Evolutionary conservation across 164 flowering plant species (phyloP).

Genomic region (Stephania yunnanensis): DNA sequence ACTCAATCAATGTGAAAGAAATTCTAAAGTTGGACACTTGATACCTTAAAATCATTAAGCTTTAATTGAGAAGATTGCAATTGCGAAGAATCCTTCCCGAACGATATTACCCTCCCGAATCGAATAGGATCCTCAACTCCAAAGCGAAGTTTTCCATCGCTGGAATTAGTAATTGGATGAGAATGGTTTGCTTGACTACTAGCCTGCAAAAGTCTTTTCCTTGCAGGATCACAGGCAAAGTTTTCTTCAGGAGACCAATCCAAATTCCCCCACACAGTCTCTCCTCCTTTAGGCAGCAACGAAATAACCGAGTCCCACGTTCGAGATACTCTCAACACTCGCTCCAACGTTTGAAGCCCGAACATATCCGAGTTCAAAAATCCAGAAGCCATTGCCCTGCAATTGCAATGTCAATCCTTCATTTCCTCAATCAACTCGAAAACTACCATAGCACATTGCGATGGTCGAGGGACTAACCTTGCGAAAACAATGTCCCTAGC

Average conservation of each 20-base stretch:
- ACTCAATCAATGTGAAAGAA: background rate
- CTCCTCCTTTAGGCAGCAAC: conserved; percentile 80
- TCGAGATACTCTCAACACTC: conserved; percentile 49
- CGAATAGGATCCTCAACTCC: conserved; percentile 28
- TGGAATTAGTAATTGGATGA: conserved; percentile 24
- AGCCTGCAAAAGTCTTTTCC: conserved; percentile 18
- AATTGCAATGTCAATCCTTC: background rate
- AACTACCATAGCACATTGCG: background rate
- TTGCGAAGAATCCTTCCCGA: conserved; percentile 51
- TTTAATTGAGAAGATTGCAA: conserved; percentile 45
- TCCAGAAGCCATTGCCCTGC: conserved; percentile 72
- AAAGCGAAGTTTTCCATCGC: conserved; percentile 25
- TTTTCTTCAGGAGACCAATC: conserved; percentile 79
- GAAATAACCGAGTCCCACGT: conserved; percentile 76
- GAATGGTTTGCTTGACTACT: conserved; percentile 15
- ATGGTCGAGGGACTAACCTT: conserved; percentile 35
- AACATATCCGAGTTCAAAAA: conserved; percentile 51
- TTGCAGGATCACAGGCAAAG: conserved; percentile 31
- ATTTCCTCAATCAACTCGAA: background rate
- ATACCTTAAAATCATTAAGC: conserved; percentile 30
- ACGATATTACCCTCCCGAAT: conserved; percentile 71
- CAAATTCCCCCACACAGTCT: conserved; percentile 68
- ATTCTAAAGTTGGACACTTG: background rate
- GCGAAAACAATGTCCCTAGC: conserved; percentile 52
- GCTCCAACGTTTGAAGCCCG: conserved; percentile 56